These are phyloP conservation scores for Ustilago cynodontis DNA, from an alignment of 1,284 basidiomycete genomes.

Conservation along the genomic window DNA sequence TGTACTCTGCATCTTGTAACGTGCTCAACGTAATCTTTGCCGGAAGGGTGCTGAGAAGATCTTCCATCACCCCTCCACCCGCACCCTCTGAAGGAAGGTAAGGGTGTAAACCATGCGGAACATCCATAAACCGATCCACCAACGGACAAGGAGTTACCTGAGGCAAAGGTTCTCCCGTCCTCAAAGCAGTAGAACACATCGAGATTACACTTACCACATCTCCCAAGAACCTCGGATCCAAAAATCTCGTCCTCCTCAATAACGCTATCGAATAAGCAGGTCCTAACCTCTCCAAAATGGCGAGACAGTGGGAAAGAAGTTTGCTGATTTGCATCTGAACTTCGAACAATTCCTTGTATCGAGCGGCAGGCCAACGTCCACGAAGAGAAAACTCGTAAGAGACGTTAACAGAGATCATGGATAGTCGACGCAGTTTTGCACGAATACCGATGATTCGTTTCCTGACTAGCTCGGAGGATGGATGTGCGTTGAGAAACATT, in stretches of 20 bases:
- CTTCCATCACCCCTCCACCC: neutral
- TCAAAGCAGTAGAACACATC: conserved; percentile 74
- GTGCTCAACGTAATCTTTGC: conserved; percentile 31
- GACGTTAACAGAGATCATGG: conserved; percentile 69
- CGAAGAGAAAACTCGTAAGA: conserved; percentile 69
- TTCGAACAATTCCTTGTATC: conserved; percentile 54
- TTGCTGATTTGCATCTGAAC: conserved; percentile 62
- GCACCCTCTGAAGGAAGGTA: conserved; percentile 6
- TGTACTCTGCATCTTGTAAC: conserved; percentile 47
- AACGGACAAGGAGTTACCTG: conserved; percentile 88
- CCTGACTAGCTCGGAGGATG: conserved; percentile 35
- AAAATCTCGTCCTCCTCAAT: conserved; percentile 79
- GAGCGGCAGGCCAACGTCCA: conserved; percentile 63
- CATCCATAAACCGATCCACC: conserved; percentile 76
- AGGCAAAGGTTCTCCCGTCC: conserved; percentile 81
- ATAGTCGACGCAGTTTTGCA: conserved; percentile 69
- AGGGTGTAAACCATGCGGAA: conserved; percentile 69
- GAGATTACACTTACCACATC: conserved; percentile 73
- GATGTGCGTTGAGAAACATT: conserved; percentile 27
- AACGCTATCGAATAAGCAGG: conserved; percentile 74
- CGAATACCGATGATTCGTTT: conserved; percentile 67
- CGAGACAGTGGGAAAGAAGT: conserved; percentile 74
- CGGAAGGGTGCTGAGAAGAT: conserved; percentile 23
- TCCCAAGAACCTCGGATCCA: conserved; percentile 84
- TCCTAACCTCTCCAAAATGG: conserved; percentile 47